Evolutionary conservation across 2,329 filamentous ascomycete genomes (phyloP), one percentile per base, ranked within the genome.

Genomic region (Ambrosiella beaveri): DNA sequence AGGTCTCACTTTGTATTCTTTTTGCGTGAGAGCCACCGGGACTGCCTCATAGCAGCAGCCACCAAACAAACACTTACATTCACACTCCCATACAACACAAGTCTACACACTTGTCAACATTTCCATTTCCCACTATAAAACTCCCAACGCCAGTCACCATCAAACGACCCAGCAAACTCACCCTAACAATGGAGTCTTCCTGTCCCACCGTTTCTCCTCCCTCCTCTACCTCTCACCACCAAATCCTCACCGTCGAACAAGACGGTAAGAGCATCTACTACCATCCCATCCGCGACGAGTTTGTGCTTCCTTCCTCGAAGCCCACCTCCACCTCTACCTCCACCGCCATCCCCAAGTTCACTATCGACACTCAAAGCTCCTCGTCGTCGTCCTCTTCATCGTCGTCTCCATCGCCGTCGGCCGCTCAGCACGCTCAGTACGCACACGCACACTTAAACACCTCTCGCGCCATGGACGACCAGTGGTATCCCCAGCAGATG

Each of bases 231-330:
- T 44, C n/a, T 12, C 27, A 35, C 11, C 41, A 11, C 0, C 51
- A 57, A n/a, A 12, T 57, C 7, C 7, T 53, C 27, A 37, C 58
- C 4, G 54, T 54, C 40, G 54, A 57, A 35, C 54, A 54, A 41
- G 58, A 57, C 54, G 47, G 58, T 11, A 52, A 57, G 17, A 49
- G 35, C 47, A 19, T 57, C 8, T 49, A 56, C 54, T 45, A 35
- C 12, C 49, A 53, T 11, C 36, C 39, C 7, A 52, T 53, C 13
- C 35, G 27, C 13, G 40, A 45, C 49, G 37, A 47, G 8, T 45
- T 39, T 8, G 36, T 39, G 7, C 27, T 51, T 27, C 19, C 47
- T 27, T 54, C 52, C 15, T 15, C 54, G 27, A 57, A 56, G 35
- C 27, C 38, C 9, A n/a, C 27, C 3, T 27, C 27, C 3, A 27